Percentiles rank a stretch among this genome's conserved stretches.
phyloP scores from a whole-genome alignment of 2,329 filamentous ascomycete genomes.

The Clonostachys chloroleuca region DNA sequence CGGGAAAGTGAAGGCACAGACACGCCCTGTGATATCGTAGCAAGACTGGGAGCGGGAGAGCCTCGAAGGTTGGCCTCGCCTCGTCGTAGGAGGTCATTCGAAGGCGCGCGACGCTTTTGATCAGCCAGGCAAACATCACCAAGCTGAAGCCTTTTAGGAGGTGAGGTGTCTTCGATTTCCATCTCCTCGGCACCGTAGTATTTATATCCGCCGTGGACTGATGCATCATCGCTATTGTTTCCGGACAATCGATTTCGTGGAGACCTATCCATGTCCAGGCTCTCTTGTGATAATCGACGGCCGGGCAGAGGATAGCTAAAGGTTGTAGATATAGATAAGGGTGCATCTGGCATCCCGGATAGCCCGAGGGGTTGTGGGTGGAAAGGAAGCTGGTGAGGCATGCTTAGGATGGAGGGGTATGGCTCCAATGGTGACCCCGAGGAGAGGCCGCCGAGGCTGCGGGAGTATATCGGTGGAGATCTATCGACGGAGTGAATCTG shows the following conservation, averaged over 20 bases:
- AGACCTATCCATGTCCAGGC: constrained; percentile 41
- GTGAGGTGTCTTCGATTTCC: constrained; percentile 47
- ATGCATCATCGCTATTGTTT: constrained; percentile 48
- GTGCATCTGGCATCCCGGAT: constrained; percentile 40
- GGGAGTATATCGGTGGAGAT: constrained; percentile 32
- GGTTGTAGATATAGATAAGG: too few species aligned
- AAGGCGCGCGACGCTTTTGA: constrained; percentile 49
- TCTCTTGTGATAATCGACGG: constrained; percentile 37
- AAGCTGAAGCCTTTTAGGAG: constrained; percentile 43
- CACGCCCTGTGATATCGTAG: constrained; percentile 36
- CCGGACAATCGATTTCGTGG: constrained; percentile 39
- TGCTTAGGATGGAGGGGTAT: constrained; percentile 26
- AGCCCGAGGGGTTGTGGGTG: constrained; percentile 37
- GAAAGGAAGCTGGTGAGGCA: constrained; percentile 41
- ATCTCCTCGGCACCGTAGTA: constrained; percentile 31
- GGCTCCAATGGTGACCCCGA: constrained; percentile 15
- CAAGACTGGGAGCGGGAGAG: constrained; percentile 46
- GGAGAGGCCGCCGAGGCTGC: constrained; percentile 25
- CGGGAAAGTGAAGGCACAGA: constrained; percentile 40
- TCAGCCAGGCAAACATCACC: constrained; percentile 34
- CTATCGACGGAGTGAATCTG: constrained; percentile 38
- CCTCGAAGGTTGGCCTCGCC: constrained; percentile 42
- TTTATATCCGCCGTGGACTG: constrained; percentile 38
- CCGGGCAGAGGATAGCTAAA: too few species aligned
- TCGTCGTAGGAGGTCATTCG: constrained; percentile 42